phyloP scores from a whole-genome alignment of 768 basidiomycete species.

The Cystobasidium tubakii region DNA sequence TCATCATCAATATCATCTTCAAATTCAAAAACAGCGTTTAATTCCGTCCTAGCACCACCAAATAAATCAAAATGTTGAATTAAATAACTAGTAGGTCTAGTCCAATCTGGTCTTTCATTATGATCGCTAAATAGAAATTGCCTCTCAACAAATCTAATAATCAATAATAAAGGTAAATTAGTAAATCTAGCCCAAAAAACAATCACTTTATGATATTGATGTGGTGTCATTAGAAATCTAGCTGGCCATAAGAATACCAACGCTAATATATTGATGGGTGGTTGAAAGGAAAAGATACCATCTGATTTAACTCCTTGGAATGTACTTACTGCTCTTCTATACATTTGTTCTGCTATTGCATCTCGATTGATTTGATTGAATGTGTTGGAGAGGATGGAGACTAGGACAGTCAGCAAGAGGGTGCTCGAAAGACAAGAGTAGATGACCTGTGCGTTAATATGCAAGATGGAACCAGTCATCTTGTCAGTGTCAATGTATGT shows the following conservation, averaged over 20 bases:
- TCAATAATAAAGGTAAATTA: conserved; percentile 25
- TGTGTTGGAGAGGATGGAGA: conserved; percentile 77
- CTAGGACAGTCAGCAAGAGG: conserved; percentile 64
- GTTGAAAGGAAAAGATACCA: conserved; percentile 54
- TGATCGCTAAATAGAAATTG: conserved; percentile 13
- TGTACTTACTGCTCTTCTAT: conserved; percentile 52
- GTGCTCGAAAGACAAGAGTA: conserved; percentile 51
- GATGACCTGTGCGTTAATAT: not conserved
- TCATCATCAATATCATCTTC: conserved; percentile 36
- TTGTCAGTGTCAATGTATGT: too few species aligned
- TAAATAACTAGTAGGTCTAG: not conserved
- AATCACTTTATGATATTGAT: conserved; percentile 34
- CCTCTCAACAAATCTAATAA: conserved; percentile 28
- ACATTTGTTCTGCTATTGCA: conserved; percentile 52
- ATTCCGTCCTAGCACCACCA: conserved; percentile 6
- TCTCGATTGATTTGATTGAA: conserved; percentile 90
- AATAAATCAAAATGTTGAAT: conserved; percentile 7
- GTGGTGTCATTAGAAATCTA: conserved; percentile 60
- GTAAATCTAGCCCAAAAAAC: conserved; percentile 29
- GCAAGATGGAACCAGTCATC: too few species aligned
- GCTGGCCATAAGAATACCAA: conserved; percentile 79
- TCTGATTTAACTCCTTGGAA: conserved; percentile 68
- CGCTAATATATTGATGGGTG: conserved; percentile 84
- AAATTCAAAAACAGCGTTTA: conserved; percentile 27
- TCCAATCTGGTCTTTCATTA: not conserved